A percentile compares a stretch with the other conserved stretches of the same genome.
Conservation (phyloP, 805 yeast genomes). For the Yarrowia yakushimensis region DNA sequence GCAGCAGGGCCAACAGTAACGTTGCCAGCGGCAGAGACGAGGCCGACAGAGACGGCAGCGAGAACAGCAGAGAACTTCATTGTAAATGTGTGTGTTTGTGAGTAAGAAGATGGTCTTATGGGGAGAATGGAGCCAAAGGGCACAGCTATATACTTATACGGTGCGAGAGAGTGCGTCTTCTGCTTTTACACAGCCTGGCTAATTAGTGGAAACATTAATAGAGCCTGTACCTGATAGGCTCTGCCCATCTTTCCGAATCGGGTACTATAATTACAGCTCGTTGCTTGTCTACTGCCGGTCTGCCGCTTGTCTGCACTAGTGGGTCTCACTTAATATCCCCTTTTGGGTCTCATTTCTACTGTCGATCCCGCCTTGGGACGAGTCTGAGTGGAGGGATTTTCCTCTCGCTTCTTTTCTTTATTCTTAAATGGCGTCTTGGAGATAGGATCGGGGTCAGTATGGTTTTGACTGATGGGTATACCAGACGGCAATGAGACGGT, state of each 20-base stretch:
- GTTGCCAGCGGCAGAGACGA: not conserved
- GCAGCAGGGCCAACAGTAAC: not conserved
- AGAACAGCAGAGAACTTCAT: slow-evolving; percentile 16
- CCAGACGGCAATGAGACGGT: no score
- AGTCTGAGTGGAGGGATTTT: not conserved
- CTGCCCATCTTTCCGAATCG: slow-evolving; percentile 5
- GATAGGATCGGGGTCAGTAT: not conserved
- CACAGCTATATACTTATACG: not conserved
- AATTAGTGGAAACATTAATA: not conserved
- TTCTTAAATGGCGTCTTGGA: not conserved
- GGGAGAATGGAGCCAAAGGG: not conserved
- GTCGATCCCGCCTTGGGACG: slow-evolving; percentile 11
- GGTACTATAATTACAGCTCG: slow-evolving; percentile 2
- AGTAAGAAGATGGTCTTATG: not conserved
- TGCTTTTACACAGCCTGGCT: not conserved
- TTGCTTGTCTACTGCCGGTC: not conserved
- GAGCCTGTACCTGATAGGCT: not conserved
- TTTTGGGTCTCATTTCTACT: not conserved
- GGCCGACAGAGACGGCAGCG: not conserved
- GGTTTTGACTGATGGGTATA: not conserved
- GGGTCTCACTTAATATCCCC: not conserved
- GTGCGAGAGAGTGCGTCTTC: not conserved
- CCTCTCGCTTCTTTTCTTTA: not conserved
- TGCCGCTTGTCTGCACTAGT: not conserved
- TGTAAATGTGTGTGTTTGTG: not conserved